Percentiles rank a stretch among this genome's conserved stretches.
phyloP scores from a whole-genome alignment of 2,329 filamentous ascomycete species.

The Chalaropsis thielavioides region DNA sequence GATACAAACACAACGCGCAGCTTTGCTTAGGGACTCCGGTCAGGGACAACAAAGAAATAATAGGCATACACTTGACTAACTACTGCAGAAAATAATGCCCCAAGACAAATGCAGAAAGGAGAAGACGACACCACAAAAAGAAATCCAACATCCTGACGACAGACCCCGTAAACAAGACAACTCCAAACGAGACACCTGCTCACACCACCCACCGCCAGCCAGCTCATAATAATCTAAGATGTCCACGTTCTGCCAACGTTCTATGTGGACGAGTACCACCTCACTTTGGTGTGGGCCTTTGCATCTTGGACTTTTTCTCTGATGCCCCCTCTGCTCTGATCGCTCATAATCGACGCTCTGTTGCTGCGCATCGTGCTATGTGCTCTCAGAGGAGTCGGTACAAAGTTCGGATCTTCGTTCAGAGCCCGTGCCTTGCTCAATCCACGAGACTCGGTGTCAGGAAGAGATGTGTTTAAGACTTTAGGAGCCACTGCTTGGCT shows the following conservation, averaged over 20 bases:
- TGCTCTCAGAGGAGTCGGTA: conserved; percentile 9
- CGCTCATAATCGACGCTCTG: conserved; percentile 15
- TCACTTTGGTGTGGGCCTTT: conserved; percentile 10
- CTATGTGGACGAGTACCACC: neutral
- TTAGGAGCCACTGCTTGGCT: neutral
- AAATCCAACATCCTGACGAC: no score
- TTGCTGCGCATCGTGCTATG: conserved; percentile 16
- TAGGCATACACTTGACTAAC: no score
- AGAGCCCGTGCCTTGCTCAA: neutral
- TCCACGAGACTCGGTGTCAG: neutral
- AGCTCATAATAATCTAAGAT: neutral
- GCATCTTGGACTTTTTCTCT: conserved; percentile 9
- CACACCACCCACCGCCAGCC: neutral
- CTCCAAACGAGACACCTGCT: no score
- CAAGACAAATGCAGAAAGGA: no score
- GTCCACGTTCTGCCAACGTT: neutral
- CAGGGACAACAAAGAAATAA: no score
- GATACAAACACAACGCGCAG: neutral
- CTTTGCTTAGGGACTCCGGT: no score
- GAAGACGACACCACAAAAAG: no score
- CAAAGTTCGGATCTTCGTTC: conserved; percentile 13
- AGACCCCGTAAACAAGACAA: no score
- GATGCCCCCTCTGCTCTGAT: conserved; percentile 9
- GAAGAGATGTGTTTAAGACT: no score
- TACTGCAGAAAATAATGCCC: no score